These are phyloP conservation scores for Solanum dulcamara DNA, from an alignment of 257 asterid species.

Conservation along the genomic window DNA sequence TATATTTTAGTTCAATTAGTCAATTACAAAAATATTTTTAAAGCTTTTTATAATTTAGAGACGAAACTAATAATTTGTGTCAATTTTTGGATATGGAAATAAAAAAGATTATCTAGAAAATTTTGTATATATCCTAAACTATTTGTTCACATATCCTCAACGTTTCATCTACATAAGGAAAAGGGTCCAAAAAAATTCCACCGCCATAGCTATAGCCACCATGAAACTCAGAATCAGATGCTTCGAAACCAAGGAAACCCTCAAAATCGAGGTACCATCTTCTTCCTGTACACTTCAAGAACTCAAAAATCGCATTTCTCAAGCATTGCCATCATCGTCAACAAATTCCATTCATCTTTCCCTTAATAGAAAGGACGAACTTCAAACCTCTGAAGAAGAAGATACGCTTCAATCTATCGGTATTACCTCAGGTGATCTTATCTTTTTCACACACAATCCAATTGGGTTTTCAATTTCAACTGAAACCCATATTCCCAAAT, in stretches of 20 bases:
- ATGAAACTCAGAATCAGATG: conserved; percentile 73
- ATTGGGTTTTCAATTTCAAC: neutral
- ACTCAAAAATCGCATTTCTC: conserved; percentile 32
- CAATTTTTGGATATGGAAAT: no score
- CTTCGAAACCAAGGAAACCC: conserved; percentile 49
- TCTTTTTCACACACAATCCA: conserved; percentile 36
- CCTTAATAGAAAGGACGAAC: conserved; percentile 62
- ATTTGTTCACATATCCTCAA: neutral
- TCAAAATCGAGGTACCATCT: conserved; percentile 34
- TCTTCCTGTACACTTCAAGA: conserved; percentile 32
- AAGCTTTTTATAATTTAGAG: no score
- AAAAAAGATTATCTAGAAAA: neutral
- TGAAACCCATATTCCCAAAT: neutral
- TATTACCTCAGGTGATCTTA: conserved; percentile 60
- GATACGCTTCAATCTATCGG: conserved; percentile 54
- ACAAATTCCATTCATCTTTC: conserved; percentile 54
- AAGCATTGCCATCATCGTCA: conserved; percentile 22
- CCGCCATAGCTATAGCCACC: neutral
- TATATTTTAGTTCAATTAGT: no score
- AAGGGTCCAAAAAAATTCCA: neutral
- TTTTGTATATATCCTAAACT: neutral
- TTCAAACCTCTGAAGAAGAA: conserved; percentile 26
- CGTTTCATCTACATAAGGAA: neutral
- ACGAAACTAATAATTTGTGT: no score
- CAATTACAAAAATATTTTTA: no score